These are phyloP conservation scores for Scalesia atractyloides DNA, from an alignment of 129 eudicot genomes.

Conservation along the genomic window DNA sequence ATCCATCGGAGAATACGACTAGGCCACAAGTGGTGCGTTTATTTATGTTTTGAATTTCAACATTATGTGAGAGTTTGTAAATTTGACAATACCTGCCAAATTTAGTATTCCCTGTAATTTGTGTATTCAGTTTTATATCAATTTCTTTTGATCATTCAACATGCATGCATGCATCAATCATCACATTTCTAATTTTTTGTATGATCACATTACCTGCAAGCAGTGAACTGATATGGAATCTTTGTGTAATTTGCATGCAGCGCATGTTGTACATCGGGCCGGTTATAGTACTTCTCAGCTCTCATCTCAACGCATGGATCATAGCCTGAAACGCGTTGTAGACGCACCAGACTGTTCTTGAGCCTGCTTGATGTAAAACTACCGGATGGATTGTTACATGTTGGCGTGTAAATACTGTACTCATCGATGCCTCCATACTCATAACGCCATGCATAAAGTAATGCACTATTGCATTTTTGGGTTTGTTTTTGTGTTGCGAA, in stretches of 20 bases:
- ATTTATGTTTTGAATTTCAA: too few relatives aligned
- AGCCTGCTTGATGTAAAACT: slow-evolving; percentile 30
- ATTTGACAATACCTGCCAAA: too few relatives aligned
- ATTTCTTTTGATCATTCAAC: too few relatives aligned
- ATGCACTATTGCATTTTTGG: slow-evolving; percentile 51
- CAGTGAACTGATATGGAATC: slow-evolving; percentile 70
- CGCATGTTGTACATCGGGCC: slow-evolving; percentile 77
- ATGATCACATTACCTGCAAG: slow-evolving; percentile 60
- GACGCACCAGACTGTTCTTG: slow-evolving; percentile 46
- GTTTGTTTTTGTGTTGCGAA: slow-evolving; percentile 37
- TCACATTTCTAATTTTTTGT: not conserved
- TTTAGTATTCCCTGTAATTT: too few relatives aligned
- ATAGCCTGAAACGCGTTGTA: slow-evolving; percentile 53
- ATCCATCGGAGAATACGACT: too few relatives aligned
- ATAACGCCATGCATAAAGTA: slow-evolving; percentile 48
- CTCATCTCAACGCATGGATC: slow-evolving; percentile 79
- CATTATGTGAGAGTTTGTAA: too few relatives aligned
- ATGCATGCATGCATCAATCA: too few relatives aligned
- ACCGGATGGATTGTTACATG: slow-evolving; percentile 40
- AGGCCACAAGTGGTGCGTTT: too few relatives aligned
- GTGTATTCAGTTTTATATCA: too few relatives aligned
- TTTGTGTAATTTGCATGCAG: slow-evolving; percentile 71
- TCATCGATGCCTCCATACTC: slow-evolving; percentile 69
- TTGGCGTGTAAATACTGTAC: slow-evolving; percentile 74
- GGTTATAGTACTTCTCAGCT: slow-evolving; percentile 67